Base-by-base conservation (phyloP, 345 rosid genomes). In the Lenwebbia sp. region DNA sequence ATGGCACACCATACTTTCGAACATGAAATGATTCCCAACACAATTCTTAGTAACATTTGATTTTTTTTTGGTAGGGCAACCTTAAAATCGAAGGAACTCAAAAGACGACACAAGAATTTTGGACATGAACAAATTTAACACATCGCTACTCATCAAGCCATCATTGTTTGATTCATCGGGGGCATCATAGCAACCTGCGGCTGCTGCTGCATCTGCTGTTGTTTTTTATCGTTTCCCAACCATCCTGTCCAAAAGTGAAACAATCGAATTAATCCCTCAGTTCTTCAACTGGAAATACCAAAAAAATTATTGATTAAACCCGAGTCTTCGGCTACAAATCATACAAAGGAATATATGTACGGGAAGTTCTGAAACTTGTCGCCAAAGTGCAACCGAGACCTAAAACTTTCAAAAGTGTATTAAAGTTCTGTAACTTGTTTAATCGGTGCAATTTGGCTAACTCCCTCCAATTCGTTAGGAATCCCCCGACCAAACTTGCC, bases 131-230 rank as follows among this genome's bases (percentile, higher is more conserved):
- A 1, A 13, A 33, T 70, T 37, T 40, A 9, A 4, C 62, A 26
- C 30, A 57, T 11, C 78, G 40, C 51, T 57, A 76, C n/a, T 44
- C 88, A 88, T 81, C 84, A 87, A 70, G 78, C 78, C 86, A 58
- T 86, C 96, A 94, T 94, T 81, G 83, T 87, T 86, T 94, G 95
- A 85, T 85, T 85, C 86, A 47, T 82, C 5, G 96, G 97, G 15
- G 94, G 88, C 90, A 56, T 62, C 96, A 91, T 92, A 40, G 81
- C 82, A 33, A 51, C 83, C 87, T 89, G 92, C 76, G 75, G 91
- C 84, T 90, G 91, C 65, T 89, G 90, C 86, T 62, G 85, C 74
- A 70, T 70, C 78, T 33, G 78, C 25, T 86, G 90, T 28, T 86
- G 83, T 85, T 49, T 89, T 2, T 83, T 60, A 54, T 87, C 6